Evolutionary conservation across 352 stramenopile species (phyloP).

Genomic region (Achlya hypogyna): DNA sequence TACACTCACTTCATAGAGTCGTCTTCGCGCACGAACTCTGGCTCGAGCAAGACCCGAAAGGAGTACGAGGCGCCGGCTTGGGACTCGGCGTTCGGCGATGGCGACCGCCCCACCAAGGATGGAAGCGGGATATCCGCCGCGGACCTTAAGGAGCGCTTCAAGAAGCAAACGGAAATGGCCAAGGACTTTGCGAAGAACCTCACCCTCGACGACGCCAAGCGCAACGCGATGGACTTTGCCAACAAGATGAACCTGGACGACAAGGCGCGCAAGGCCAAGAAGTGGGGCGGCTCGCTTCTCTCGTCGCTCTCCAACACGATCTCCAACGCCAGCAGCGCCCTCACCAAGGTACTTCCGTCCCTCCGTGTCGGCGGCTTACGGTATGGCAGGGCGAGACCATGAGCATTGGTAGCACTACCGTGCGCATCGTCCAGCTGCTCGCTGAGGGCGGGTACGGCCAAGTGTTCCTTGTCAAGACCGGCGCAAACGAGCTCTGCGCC

Average conservation of each 20-base stretch:
- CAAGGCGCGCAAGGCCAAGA: slow-evolving; percentile 81
- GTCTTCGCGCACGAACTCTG: neutral
- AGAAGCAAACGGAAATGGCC: slow-evolving; percentile 76
- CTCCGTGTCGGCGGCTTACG: neutral
- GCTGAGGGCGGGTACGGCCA: slow-evolving; percentile 72
- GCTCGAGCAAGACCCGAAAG: neutral
- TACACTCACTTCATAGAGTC: neutral
- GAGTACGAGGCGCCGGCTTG: slow-evolving; percentile 5
- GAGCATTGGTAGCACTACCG: slow-evolving; percentile 53
- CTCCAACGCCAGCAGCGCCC: slow-evolving; percentile 43
- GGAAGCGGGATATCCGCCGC: slow-evolving; percentile 26
- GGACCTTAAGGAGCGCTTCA: slow-evolving; percentile 40
- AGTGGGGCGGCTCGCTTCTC: slow-evolving; percentile 72
- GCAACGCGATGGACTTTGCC: slow-evolving; percentile 66
- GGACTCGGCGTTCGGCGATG: slow-evolving; percentile 2
- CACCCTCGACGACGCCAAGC: slow-evolving; percentile 79
- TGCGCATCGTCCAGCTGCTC: slow-evolving; percentile 58
- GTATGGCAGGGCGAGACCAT: slow-evolving; percentile 46
- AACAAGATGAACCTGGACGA: slow-evolving; percentile 83
- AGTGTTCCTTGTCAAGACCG: slow-evolving; percentile 54
- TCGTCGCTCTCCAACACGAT: slow-evolving; percentile 72
- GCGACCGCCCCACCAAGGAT: slow-evolving; percentile 18
- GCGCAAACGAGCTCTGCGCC: slow-evolving; percentile 55
- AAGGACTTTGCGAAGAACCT: slow-evolving; percentile 86
- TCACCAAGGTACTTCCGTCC: slow-evolving; percentile 2